Conservation (phyloP, 1,284 basidiomycete species). For the Cutaneotrichosporon curvatum region DNA sequence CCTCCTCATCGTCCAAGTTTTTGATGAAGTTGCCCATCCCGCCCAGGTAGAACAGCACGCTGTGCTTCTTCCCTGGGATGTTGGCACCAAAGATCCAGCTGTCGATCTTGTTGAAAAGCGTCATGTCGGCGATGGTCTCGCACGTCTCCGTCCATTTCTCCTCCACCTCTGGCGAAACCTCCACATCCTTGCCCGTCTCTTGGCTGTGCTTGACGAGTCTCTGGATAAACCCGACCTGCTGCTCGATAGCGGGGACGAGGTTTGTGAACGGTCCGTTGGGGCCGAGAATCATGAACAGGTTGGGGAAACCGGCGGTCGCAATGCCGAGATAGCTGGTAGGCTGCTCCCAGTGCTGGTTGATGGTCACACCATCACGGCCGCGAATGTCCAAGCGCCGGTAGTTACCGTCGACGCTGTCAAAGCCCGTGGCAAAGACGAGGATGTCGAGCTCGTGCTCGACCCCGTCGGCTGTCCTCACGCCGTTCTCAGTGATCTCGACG, state of each 20-base stretch:
- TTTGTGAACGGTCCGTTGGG: conserved; percentile 14
- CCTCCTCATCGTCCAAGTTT: background rate
- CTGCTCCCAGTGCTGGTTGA: conserved; percentile 10
- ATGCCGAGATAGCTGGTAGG: conserved; percentile 9
- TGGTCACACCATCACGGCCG: conserved; percentile 1
- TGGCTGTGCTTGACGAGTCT: conserved; percentile 1
- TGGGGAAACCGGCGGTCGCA: conserved; percentile 7
- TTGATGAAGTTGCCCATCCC: conserved; percentile 5
- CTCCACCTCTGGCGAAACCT: background rate
- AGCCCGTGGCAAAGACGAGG: conserved; percentile 12
- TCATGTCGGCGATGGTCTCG: conserved; percentile 1
- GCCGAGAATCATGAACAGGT: conserved; percentile 13
- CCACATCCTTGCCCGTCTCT: background rate
- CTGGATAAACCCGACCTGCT: conserved; percentile 10
- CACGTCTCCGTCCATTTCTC: conserved; percentile 7
- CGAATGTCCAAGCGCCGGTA: conserved; percentile 9
- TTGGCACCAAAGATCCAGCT: conserved; percentile 15
- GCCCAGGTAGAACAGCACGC: conserved; percentile 13
- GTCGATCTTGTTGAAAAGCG: conserved; percentile 8
- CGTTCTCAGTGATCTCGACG: background rate
- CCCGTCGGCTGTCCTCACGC: conserved; percentile 8
- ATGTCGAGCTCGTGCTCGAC: conserved; percentile 8
- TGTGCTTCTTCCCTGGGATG: conserved; percentile 12
- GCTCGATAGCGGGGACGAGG: conserved; percentile 10
- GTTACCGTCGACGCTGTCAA: conserved; percentile 14